A percentile compares a stretch with the other conserved stretches of the same genome.
Conservation (phyloP, 1,284 basidiomycete species). For the Fomitopsis schrenkii region DNA sequence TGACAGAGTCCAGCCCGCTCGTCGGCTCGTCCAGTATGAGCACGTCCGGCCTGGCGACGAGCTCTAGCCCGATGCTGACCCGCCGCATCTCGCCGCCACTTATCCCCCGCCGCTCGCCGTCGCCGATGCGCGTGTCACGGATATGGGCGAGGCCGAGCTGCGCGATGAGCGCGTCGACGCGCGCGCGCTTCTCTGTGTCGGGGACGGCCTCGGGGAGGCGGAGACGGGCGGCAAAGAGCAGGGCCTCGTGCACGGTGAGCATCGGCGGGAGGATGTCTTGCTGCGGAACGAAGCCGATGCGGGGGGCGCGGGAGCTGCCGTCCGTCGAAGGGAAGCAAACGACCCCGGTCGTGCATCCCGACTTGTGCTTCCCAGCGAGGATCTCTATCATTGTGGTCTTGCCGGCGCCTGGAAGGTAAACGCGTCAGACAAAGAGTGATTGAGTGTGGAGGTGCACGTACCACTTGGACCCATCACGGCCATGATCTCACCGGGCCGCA, state of each 20-base stretch:
- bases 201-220: constrained; percentile 80
- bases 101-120: constrained; percentile 76
- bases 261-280: constrained; percentile 77
- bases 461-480: constrained; percentile 86
- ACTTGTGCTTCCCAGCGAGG: constrained; percentile 90
- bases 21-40: constrained; percentile 84
- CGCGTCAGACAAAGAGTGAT: background rate
- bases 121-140: constrained; percentile 74
- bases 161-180: constrained; percentile 66
- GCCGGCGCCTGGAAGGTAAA: constrained; percentile 58
- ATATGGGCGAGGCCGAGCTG: constrained; percentile 74
- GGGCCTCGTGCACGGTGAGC: constrained; percentile 79
- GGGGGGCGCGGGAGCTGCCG: constrained; percentile 35
- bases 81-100: constrained; percentile 85
- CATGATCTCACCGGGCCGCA: constrained; percentile 79
- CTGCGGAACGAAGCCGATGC: constrained; percentile 84
- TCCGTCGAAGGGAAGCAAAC: constrained; percentile 51
- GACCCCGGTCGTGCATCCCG: constrained; percentile 60
- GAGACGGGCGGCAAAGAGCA: constrained; percentile 80
- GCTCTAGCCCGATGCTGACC: constrained; percentile 80
- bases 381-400: constrained; percentile 95
- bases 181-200: constrained; percentile 58
- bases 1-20: constrained; percentile 81
- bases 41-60: constrained; percentile 78
- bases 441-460: constrained; percentile 22